Conservation (phyloP, 345 rosid species). For the Eucalyptus regnans region DNA sequence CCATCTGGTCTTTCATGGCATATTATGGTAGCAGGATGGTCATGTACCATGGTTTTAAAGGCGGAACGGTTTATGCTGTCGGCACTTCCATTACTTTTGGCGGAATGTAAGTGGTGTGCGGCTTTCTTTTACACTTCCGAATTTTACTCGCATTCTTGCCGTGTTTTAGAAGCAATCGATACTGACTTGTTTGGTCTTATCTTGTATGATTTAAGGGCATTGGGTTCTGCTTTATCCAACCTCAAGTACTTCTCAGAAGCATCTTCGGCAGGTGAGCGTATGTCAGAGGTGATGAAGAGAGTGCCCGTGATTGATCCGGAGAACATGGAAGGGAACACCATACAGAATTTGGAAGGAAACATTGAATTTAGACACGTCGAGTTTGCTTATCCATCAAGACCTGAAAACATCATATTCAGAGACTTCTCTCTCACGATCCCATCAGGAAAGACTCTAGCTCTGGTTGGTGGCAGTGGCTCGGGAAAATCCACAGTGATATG, state of each 20-base stretch:
- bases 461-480: slow-evolving; percentile 84
- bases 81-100: slow-evolving; percentile 39
- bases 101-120: slow-evolving; percentile 34
- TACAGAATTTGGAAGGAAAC: slow-evolving; percentile 37
- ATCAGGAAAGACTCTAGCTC: slow-evolving; percentile 58
- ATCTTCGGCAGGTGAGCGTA: slow-evolving; percentile 40
- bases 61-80: slow-evolving; percentile 63
- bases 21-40: slow-evolving; percentile 71
- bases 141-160: neutral
- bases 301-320: slow-evolving; percentile 61
- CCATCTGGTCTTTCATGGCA: slow-evolving; percentile 43
- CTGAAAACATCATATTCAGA: slow-evolving; percentile 34
- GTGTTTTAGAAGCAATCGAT: neutral
- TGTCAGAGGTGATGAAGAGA: slow-evolving; percentile 51
- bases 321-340: slow-evolving; percentile 29
- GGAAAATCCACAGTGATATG: slow-evolving; percentile 83
- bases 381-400: slow-evolving; percentile 78
- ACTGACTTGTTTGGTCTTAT: neutral
- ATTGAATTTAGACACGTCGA: slow-evolving; percentile 49
- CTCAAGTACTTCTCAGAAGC: slow-evolving; percentile 70
- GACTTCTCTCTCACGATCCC: slow-evolving; percentile 51
- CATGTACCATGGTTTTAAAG: slow-evolving; percentile 50
- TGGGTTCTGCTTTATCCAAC: slow-evolving; percentile 59
- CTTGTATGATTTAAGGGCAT: slow-evolving; percentile 17
- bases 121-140: neutral